Conservation (phyloP, 2,329 filamentous ascomycete species). For the Ascochyta fabae region DNA sequence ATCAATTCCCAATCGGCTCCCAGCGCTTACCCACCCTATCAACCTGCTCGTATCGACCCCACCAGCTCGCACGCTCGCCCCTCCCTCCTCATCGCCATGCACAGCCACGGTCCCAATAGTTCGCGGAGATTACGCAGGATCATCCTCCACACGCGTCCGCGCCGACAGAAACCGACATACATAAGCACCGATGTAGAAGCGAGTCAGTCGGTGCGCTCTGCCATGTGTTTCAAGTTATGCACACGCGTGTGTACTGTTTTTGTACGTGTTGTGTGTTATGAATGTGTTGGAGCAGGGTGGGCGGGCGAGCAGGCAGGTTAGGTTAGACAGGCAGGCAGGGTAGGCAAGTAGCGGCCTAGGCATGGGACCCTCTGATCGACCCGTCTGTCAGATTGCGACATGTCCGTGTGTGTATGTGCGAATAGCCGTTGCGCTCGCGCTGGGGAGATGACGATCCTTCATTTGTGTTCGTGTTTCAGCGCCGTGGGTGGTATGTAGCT, state of each 20-base stretch:
- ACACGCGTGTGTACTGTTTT: background rate
- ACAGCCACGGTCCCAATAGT: slow-evolving; percentile 14
- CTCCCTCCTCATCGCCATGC: slow-evolving; percentile 6
- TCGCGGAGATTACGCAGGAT: slow-evolving; percentile 5
- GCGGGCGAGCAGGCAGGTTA: too few relatives aligned
- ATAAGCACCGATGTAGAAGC: background rate
- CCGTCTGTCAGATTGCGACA: background rate
- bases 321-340: too few relatives aligned
- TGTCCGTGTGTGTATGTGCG: background rate
- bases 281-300: too few relatives aligned
- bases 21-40: slow-evolving; percentile 3
- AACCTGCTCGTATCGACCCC: slow-evolving; percentile 5
- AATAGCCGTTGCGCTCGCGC: background rate
- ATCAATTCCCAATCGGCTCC: slow-evolving; percentile 3
- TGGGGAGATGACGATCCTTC: too few relatives aligned
- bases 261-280: background rate
- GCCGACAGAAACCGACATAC: background rate
- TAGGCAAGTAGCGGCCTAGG: background rate
- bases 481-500: too few relatives aligned
- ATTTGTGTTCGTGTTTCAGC: too few relatives aligned
- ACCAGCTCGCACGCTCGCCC: slow-evolving; percentile 7
- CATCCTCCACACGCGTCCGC: background rate
- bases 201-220: background rate
- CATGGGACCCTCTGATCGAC: background rate
- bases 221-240: background rate